Evolutionary conservation across 345 rosid species (phyloP).

Genomic region (Citrus hindsii): DNA sequence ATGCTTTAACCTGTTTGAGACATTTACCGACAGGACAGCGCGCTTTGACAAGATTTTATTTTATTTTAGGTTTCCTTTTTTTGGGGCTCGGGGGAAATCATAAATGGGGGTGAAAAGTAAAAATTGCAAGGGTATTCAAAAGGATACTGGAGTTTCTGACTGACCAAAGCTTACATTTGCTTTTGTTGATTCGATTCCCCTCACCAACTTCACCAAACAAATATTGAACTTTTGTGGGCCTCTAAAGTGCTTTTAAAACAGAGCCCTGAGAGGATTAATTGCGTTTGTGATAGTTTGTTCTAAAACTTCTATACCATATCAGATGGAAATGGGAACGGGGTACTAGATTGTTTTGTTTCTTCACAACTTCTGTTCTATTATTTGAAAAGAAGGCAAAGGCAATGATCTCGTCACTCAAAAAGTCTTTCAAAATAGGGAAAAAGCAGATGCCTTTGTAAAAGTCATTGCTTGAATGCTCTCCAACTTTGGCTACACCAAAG

Average conservation of each 20-base stretch:
- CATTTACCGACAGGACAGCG: not conserved
- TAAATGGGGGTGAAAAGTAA: not conserved
- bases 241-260: slow-evolving; percentile 10
- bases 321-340: not conserved
- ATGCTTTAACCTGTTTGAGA: not conserved
- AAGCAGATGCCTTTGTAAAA: slow-evolving; percentile 43
- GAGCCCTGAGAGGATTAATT: not conserved
- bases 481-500: slow-evolving; percentile 29
- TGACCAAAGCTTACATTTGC: slow-evolving; percentile 16
- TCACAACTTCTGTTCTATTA: not conserved
- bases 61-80: not conserved
- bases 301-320: too few species aligned
- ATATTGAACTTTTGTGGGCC: slow-evolving; percentile 30
- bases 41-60: not conserved
- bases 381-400: slow-evolving; percentile 18
- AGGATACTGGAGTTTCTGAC: slow-evolving; percentile 17
- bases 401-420: slow-evolving; percentile 4
- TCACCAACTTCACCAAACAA: slow-evolving; percentile 27
- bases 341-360: not conserved
- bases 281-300: not conserved
- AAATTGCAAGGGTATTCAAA: slow-evolving; percentile 22
- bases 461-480: slow-evolving; percentile 47
- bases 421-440: slow-evolving; percentile 28
- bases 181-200: slow-evolving; percentile 34
- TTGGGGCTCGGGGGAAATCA: not conserved